phyloP scores from a whole-genome alignment of 2,329 filamentous ascomycete species.

The Alternaria sp. region DNA sequence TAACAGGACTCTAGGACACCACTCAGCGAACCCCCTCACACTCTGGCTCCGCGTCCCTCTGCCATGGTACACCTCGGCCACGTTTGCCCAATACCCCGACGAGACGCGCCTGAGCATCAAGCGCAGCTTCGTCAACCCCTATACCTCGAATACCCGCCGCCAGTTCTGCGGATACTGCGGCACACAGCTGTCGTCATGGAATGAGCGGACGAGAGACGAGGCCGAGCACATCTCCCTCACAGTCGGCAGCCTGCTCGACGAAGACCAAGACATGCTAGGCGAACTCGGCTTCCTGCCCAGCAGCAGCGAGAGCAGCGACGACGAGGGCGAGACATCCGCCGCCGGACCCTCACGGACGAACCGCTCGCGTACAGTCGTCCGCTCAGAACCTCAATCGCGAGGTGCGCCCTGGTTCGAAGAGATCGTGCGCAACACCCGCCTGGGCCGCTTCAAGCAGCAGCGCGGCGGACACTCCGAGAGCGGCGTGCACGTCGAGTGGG shows the following conservation, averaged over 20 bases:
- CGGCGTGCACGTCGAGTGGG: slow-evolving; percentile 76
- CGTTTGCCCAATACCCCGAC: slow-evolving; percentile 77
- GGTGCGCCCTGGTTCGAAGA: slow-evolving; percentile 86
- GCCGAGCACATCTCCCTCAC: slow-evolving; percentile 81
- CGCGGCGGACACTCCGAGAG: slow-evolving; percentile 69
- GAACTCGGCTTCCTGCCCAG: slow-evolving; percentile 73
- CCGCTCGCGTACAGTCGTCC: slow-evolving; percentile 17
- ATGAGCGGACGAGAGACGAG: slow-evolving; percentile 72
- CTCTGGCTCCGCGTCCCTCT: slow-evolving; percentile 85
- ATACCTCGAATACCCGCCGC: slow-evolving; percentile 64
- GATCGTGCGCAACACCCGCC: slow-evolving; percentile 75
- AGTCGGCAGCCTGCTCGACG: slow-evolving; percentile 74
- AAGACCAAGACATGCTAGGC: slow-evolving; percentile 75
- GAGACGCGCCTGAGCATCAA: slow-evolving; percentile 62
- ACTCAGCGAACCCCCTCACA: slow-evolving; percentile 74
- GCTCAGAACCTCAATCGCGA: slow-evolving; percentile 39
- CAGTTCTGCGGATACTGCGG: slow-evolving; percentile 94
- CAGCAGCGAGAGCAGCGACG: slow-evolving; percentile 26
- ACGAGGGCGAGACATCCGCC: slow-evolving; percentile 32
- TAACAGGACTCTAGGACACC: slow-evolving; percentile 56
- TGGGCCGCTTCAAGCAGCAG: slow-evolving; percentile 71
- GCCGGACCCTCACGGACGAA: slow-evolving; percentile 18
- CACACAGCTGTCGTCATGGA: slow-evolving; percentile 84
- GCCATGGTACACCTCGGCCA: slow-evolving; percentile 78
- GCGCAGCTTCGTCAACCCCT: slow-evolving; percentile 51